These are phyloP conservation scores for Fusarium sp. DNA, from an alignment of 2,329 filamentous ascomycete species.

Conservation along the genomic window DNA sequence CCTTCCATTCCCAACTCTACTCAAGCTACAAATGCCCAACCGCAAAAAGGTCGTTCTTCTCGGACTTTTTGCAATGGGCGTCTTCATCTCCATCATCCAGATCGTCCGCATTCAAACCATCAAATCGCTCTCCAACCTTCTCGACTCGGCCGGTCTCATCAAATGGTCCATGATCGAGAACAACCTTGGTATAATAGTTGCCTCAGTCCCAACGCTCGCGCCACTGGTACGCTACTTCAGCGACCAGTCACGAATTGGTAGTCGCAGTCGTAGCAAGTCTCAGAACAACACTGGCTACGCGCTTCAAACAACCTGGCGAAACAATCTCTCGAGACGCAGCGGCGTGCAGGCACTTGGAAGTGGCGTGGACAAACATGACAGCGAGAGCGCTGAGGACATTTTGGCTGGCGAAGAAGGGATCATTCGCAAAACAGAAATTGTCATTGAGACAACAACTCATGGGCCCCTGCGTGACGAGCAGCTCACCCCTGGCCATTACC, in stretches of 20 bases:
- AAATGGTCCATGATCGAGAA: constrained; percentile 64
- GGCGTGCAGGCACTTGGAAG: constrained; percentile 43
- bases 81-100: constrained; percentile 66
- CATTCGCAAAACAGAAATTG: constrained; percentile 35
- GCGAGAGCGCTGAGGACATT: constrained; percentile 36
- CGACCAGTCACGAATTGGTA: constrained; percentile 48
- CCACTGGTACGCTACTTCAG: constrained; percentile 58
- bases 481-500: background rate
- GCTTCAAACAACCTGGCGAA: constrained; percentile 48
- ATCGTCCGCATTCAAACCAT: constrained; percentile 67
- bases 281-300: constrained; percentile 45
- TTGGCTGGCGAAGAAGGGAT: constrained; percentile 21
- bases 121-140: constrained; percentile 59
- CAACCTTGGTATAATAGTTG: constrained; percentile 60
- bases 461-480: background rate
- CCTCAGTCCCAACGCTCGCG: constrained; percentile 60
- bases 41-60: constrained; percentile 61
- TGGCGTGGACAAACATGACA: constrained; percentile 19
- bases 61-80: constrained; percentile 63
- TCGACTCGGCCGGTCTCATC: constrained; percentile 60
- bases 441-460: constrained; percentile 10
- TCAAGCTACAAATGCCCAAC: constrained; percentile 55
- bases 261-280: constrained; percentile 23
- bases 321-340: constrained; percentile 30
- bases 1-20: constrained; percentile 59